Conservation (phyloP, 352 stramenopile genomes). For the Phytophthora nicotianae region DNA sequence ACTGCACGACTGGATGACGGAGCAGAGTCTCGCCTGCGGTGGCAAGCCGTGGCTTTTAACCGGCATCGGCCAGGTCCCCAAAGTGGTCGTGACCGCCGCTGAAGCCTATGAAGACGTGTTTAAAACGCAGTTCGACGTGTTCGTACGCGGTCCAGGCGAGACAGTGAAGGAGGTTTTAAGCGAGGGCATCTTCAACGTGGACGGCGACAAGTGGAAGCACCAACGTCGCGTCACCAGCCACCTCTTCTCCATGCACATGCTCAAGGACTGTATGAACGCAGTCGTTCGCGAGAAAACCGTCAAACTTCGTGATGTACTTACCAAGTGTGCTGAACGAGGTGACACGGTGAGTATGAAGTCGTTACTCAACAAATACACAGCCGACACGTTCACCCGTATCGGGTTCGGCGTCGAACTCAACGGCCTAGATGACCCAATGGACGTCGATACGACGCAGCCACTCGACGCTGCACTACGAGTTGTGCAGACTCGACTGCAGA, state of each 20-base stretch:
- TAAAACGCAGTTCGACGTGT: slow-evolving; percentile 53
- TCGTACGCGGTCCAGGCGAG: slow-evolving; percentile 53
- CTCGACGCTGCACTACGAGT: slow-evolving; percentile 31
- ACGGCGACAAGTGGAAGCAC: slow-evolving; percentile 63
- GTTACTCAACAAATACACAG: slow-evolving; percentile 53
- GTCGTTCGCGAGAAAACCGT: slow-evolving; percentile 50
- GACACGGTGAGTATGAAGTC: slow-evolving; percentile 44
- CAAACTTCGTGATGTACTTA: slow-evolving; percentile 42
- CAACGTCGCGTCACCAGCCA: slow-evolving; percentile 85
- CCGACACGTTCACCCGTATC: slow-evolving; percentile 64
- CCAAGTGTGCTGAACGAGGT: slow-evolving; percentile 20
- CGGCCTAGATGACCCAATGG: slow-evolving; percentile 31
- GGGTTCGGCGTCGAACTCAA: slow-evolving; percentile 64
- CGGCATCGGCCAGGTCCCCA: slow-evolving; percentile 37
- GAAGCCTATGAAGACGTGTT: slow-evolving; percentile 52
- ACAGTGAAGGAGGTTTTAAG: slow-evolving; percentile 55
- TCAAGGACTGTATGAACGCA: slow-evolving; percentile 48
- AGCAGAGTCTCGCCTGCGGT: slow-evolving; percentile 38
- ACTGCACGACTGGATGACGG: slow-evolving; percentile 59
- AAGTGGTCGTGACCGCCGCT: slow-evolving; percentile 39
- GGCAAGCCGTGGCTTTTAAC: slow-evolving; percentile 41
- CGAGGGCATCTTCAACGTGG: slow-evolving; percentile 65
- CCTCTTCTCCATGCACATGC: slow-evolving; percentile 74
- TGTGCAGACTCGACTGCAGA: slow-evolving; percentile 37
- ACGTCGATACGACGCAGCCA: slow-evolving; percentile 15